Percentiles rank a stretch among this genome's conserved stretches.
Evolutionary conservation across 2,329 filamentous ascomycete species (phyloP).

Genomic region (Cordyceps farinosa): DNA sequence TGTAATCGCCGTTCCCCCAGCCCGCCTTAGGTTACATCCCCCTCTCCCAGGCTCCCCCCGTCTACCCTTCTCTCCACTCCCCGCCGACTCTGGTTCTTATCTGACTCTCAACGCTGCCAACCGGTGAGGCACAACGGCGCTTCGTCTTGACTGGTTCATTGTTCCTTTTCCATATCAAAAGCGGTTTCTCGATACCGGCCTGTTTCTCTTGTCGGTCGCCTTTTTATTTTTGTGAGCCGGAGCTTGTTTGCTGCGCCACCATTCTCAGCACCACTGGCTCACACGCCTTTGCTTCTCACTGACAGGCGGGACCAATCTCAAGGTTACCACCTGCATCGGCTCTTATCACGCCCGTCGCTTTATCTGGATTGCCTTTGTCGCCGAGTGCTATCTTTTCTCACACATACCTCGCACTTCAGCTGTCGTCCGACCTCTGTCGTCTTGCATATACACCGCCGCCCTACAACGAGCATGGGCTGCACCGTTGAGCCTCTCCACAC

Average conservation of each 20-base stretch:
- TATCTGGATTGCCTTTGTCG: background rate
- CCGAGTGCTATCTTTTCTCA: background rate
- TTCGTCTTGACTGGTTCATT: conserved; percentile 7
- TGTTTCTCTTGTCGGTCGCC: background rate
- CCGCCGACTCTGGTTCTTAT: conserved; percentile 17
- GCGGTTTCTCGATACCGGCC: background rate
- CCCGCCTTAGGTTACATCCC: conserved; percentile 25
- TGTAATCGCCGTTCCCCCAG: conserved; percentile 19
- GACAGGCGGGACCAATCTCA: conserved; percentile 5
- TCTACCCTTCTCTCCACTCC: conserved; percentile 20
- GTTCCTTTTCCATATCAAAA: background rate
- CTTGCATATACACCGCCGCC: background rate
- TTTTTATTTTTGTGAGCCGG: background rate
- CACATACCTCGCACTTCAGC: background rate
- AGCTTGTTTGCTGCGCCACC: conserved; percentile 3
- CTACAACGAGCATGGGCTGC: conserved; percentile 13
- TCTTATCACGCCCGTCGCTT: background rate
- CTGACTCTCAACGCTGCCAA: conserved; percentile 5
- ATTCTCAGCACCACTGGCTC: background rate
- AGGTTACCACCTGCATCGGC: background rate
- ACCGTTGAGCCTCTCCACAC: conserved; percentile 6
- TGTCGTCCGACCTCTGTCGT: background rate
- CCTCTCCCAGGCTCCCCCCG: conserved; percentile 12
- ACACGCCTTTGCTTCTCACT: background rate
- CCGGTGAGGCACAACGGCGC: conserved; percentile 13